phyloP scores from a whole-genome alignment of 495 filamentous ascomycete species.

The Hyaloscypha hepaticicola region DNA sequence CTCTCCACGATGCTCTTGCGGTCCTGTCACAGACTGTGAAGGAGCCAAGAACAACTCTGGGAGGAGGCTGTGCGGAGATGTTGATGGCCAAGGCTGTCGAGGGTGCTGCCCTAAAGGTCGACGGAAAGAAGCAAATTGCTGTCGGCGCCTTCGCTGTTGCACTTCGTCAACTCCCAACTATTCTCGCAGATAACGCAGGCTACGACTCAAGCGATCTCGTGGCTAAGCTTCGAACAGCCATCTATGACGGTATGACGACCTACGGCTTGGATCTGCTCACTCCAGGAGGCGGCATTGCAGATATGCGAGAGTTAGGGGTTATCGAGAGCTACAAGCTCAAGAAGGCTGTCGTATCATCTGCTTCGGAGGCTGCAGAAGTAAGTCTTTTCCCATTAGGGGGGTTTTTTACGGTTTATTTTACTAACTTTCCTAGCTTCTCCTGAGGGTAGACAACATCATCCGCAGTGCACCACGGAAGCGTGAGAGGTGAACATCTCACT shows the following conservation, averaged over 20 bases:
- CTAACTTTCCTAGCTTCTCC: constrained; percentile 55
- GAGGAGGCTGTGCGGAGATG: constrained; percentile 97
- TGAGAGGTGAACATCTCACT: constrained; percentile 46
- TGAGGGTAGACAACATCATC: constrained; percentile 87
- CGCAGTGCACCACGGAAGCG: constrained; percentile 72
- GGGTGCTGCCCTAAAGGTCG: constrained; percentile 86
- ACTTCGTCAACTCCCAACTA: constrained; percentile 90
- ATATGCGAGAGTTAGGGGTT: constrained; percentile 94
- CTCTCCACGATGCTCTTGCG: constrained; percentile 92
- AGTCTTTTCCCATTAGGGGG: constrained; percentile 28
- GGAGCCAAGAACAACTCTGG: constrained; percentile 90
- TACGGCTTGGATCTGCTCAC: constrained; percentile 88
- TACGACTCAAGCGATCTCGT: constrained; percentile 94
- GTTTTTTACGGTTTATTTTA: background rate
- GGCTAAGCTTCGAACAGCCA: constrained; percentile 83
- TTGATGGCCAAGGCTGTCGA: constrained; percentile 98
- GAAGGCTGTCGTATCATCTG: constrained; percentile 91
- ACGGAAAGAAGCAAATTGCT: constrained; percentile 93
- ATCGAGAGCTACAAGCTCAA: constrained; percentile 99
- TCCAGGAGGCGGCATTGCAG: constrained; percentile 88
- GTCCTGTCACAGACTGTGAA: constrained; percentile 96
- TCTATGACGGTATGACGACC: constrained; percentile 89
- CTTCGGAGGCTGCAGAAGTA: constrained; percentile 95
- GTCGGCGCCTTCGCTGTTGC: constrained; percentile 88
- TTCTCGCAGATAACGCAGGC: constrained; percentile 95